Evolutionary conservation across 805 yeast genomes (phyloP), one percentile per base, ranked within the genome.

Genomic region (Wickerhamiella dianesei): DNA sequence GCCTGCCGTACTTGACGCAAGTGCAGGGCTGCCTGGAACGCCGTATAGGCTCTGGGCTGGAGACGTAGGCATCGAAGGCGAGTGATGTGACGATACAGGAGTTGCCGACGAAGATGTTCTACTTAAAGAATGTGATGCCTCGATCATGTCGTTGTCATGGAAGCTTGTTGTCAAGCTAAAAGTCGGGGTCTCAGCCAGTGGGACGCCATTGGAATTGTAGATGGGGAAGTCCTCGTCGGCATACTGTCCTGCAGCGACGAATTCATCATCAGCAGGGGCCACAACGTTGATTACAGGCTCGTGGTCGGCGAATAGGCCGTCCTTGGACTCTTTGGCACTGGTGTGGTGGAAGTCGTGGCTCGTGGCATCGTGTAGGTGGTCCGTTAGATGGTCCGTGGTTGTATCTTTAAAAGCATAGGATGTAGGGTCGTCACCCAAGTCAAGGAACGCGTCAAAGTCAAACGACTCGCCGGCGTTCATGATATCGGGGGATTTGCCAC

Each of bases 281-380:
- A 50, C 54, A 21, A 53, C 41, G 19, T 53, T 53, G 32, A 53
- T 53, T 8, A 53, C 50, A 8, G 56, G 56, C 29, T 53, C 56
- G 3, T 29, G 6, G 32, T 25, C 32, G 32, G 12, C 9, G 32
- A 6, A 25, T 25, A 6, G 6, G 32, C 12, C 32, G 6, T 25
- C 12, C 9, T 25, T 12, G 32, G 32, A 25, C 9, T 12, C 32
- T 25, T 25, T 25, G 32, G 9, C 32, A 6, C 32, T 12, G n/a
- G n/a, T 25, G 32, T 25, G 6, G 32, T 25, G 32, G 12, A 12
- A 6, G 32, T 25, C 6, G 32, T 25, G 32, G n/a, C n/a, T n/a
- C n/a, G n/a, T n/a, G n/a, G n/a, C n/a, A n/a, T n/a, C n/a, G n/a
- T n/a, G n/a, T n/a, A n/a, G n/a, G n/a, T n/a, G n/a, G n/a, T n/a